Evolutionary conservation across 352 stramenopile genomes (phyloP), one percentile per base, ranked within the genome.

Genomic region (Globisporangium rhizosaccharum): DNA sequence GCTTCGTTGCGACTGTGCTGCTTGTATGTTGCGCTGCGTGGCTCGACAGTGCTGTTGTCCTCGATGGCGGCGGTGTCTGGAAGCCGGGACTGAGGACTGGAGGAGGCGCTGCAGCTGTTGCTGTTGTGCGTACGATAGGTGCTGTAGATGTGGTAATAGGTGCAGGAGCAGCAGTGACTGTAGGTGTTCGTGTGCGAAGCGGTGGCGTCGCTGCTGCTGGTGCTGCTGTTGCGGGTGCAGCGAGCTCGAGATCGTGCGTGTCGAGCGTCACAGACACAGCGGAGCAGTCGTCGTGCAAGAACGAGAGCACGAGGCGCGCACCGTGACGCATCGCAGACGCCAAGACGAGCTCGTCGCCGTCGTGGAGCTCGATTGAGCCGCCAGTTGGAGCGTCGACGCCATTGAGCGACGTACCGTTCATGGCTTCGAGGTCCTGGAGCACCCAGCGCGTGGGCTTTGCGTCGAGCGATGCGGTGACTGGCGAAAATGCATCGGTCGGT

Each of bases 341-440:
- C 28, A 94, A 57, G 45, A 92, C 68, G 33, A 94, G 67, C 49
- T 83, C 72, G 55, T 94, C 85, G 28, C 75, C 71, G 63, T 90
- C 61, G 51, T 78, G 79, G 20, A 94, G 70, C 52, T 88, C 72
- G 23, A 79, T 68, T 12, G 72, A 77, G n/a, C 74, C 72, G 53
- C 80, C 78, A 12, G 68, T 66, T 17, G 72, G 60, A 1, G 91
- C 46, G 33, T 87, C 75, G 37, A 82, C 70, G 61, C 82, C 82
- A 51, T 92, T 94, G 33, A 92, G 71, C 15, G 74, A 73, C 30
- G 85, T 94, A 33, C 85, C 85, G 62, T 94, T 92, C 65, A 89
- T 81, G 2, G 81, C 87, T 42, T 87, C 75, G 20, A 92, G 66
- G 51, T 94, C 85, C 53, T 92, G 83, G 25, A 94, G 67, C 39